Evolutionary conservation across 331 rosid species (phyloP).

Genomic region (Quercus phellos): DNA sequence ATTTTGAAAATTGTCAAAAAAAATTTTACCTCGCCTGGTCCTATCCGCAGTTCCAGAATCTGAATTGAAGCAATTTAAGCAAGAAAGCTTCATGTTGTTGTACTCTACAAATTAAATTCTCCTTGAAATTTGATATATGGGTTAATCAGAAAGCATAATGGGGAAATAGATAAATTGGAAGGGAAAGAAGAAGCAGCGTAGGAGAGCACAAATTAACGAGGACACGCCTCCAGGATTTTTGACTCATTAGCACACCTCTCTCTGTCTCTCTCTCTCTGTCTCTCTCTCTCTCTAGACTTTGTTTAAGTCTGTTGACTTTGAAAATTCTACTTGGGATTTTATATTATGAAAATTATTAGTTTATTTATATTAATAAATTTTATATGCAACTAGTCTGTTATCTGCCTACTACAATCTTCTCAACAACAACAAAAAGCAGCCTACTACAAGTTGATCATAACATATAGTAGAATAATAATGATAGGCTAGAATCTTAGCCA

Average conservation of each 20-base stretch:
- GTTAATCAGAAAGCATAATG: background rate
- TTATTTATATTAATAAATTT: no score
- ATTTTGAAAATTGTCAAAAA: background rate
- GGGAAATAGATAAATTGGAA: background rate
- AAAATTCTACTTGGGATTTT: background rate
- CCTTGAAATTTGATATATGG: background rate
- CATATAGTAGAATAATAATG: no score
- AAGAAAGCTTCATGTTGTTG: constrained; percentile 46
- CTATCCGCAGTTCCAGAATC: constrained; percentile 1
- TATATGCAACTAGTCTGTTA: no score
- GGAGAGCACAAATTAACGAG: background rate
- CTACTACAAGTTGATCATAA: no score
- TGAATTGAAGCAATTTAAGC: constrained; percentile 37
- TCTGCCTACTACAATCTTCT: no score
- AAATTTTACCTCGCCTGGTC: constrained; percentile 35
- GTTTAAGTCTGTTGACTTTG: background rate
- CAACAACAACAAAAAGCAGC: no score
- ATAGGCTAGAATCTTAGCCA: no score
- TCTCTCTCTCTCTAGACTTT: background rate
- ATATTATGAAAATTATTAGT: no score
- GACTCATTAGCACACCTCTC: constrained; percentile 1
- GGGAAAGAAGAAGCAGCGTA: background rate
- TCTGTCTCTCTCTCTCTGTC: background rate
- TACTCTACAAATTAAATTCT: background rate
- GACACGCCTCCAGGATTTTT: background rate